Conservation (phyloP, 2,329 filamentous ascomycete genomes). For the Fusarium goolgardi region DNA sequence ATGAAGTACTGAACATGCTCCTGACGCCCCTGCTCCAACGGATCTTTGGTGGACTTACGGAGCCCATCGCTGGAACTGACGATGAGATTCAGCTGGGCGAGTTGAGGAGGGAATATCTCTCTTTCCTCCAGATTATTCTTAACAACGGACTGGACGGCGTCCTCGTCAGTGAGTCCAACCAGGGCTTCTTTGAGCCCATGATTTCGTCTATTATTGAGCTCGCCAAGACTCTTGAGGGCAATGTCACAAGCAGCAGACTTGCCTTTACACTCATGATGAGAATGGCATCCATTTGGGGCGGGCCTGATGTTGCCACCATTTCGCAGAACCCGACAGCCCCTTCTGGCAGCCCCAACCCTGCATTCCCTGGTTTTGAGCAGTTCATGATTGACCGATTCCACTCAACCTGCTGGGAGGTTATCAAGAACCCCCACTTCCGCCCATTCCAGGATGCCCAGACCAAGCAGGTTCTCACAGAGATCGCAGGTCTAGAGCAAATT, state of each 20-base stretch:
- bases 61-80: slow-evolving; percentile 89
- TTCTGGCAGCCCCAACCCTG: slow-evolving; percentile 63
- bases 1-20: slow-evolving; percentile 85
- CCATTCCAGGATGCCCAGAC: slow-evolving; percentile 85
- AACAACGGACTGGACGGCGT: slow-evolving; percentile 91
- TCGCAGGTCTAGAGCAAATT: slow-evolving; percentile 85
- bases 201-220: slow-evolving; percentile 87
- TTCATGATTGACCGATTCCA: slow-evolving; percentile 94
- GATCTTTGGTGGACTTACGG: slow-evolving; percentile 85
- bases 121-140: slow-evolving; percentile 89
- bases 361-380: slow-evolving; percentile 87
- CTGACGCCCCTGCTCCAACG: slow-evolving; percentile 90
- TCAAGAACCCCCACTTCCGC: slow-evolving; percentile 82
- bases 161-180: slow-evolving; percentile 89
- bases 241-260: slow-evolving; percentile 71
- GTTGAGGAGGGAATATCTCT: slow-evolving; percentile 92
- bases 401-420: slow-evolving; percentile 87
- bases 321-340: slow-evolving; percentile 63
- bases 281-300: slow-evolving; percentile 92
- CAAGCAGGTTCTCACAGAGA: slow-evolving; percentile 87
- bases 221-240: slow-evolving; percentile 78
- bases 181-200: slow-evolving; percentile 88
- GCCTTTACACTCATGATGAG: slow-evolving; percentile 84
- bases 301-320: slow-evolving; percentile 76
- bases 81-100: slow-evolving; percentile 96